Evolutionary conservation across 2,329 filamentous ascomycete species (phyloP).

Genomic region (Sordariomycetes sp.): DNA sequence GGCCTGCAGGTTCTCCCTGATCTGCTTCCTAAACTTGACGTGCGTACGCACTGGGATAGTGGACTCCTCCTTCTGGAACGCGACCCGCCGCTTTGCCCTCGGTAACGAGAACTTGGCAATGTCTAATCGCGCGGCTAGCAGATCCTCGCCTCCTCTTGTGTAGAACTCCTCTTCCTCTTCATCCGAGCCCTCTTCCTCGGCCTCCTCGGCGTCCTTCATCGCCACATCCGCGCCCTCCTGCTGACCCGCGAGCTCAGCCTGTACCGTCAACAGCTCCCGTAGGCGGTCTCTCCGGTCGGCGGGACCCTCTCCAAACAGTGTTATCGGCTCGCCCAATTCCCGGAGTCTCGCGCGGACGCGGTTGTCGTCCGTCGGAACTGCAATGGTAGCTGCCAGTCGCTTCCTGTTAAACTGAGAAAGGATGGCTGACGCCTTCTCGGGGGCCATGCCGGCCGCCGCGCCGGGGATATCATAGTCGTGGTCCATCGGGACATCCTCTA

Average conservation of each 20-base stretch:
- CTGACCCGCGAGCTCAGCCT: conserved; percentile 37
- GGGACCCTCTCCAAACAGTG: conserved; percentile 82
- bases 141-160: conserved; percentile 61
- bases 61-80: conserved; percentile 67
- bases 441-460: conserved; percentile 49
- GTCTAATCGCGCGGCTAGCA: conserved; percentile 63
- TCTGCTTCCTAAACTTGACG: conserved; percentile 77
- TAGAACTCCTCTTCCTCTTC: conserved; percentile 93
- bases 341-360: conserved; percentile 70
- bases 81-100: conserved; percentile 62
- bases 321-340: conserved; percentile 85
- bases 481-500: conserved; percentile 47
- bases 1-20: conserved; percentile 69
- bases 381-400: conserved; percentile 73
- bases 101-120: conserved; percentile 79
- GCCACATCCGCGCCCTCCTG: conserved; percentile 40
- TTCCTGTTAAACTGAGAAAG: conserved; percentile 85
- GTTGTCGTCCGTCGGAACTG: conserved; percentile 87
- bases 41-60: conserved; percentile 79
- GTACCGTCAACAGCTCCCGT: conserved; percentile 63
- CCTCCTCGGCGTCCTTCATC: conserved; percentile 42
- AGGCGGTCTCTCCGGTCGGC: conserved; percentile 77
- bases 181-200: conserved; percentile 43
- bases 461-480: conserved; percentile 73
- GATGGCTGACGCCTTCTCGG: conserved; percentile 75